Conservation (phyloP, 2,329 filamentous ascomycete genomes). For the Aureobasidium leucospermi region DNA sequence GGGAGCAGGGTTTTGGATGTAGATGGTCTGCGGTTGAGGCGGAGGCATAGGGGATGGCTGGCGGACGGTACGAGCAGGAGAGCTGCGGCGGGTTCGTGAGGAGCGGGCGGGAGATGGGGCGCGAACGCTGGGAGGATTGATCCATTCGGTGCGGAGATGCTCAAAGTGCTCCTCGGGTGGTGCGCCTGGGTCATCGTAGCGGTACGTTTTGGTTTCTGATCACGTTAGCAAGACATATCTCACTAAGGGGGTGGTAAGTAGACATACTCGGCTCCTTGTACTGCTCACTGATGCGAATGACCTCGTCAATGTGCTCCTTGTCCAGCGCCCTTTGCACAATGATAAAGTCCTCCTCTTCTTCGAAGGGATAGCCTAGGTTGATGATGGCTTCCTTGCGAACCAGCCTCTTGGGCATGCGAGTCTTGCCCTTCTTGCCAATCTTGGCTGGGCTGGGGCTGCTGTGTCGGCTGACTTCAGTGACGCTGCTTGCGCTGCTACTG, state of each 20-base stretch:
- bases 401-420: conserved; percentile 72
- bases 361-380: conserved; percentile 77
- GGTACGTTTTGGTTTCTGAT: conserved; percentile 28
- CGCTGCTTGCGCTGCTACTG: conserved; percentile 31
- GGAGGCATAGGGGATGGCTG: conserved; percentile 15
- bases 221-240: conserved; percentile 16
- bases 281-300: conserved; percentile 74
- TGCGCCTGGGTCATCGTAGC: conserved; percentile 26
- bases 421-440: conserved; percentile 66
- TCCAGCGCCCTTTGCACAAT: conserved; percentile 78
- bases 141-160: conserved; percentile 30
- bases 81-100: conserved; percentile 21
- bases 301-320: conserved; percentile 84
- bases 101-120: conserved; percentile 19
- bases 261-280: conserved; percentile 48
- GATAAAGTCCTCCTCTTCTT: conserved; percentile 77
- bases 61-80: conserved; percentile 19
- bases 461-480: conserved; percentile 25
- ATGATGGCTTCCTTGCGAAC: conserved; percentile 75
- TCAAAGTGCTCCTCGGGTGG: conserved; percentile 25
- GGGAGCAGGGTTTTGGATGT: conserved; percentile 18
- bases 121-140: conserved; percentile 31
- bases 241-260: neutral
- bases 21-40: conserved; percentile 15
- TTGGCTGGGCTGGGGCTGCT: conserved; percentile 25